phyloP scores from a whole-genome alignment of 176 grass and related monocot genomes.

The Lolium multiflorum region DNA sequence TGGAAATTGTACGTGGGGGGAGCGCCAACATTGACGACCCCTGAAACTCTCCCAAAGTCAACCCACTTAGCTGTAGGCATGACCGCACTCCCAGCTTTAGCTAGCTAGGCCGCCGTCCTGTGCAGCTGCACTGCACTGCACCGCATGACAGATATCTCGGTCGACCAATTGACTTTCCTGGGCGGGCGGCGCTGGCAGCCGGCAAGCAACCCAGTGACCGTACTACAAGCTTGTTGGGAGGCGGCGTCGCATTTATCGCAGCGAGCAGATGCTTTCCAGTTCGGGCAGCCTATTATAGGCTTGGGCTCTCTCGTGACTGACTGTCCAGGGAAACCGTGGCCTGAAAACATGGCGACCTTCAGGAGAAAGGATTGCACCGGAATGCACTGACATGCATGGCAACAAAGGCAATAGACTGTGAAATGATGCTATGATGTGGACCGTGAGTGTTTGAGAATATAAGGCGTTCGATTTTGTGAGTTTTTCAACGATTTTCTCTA shows the following conservation, averaged over 20 bases:
- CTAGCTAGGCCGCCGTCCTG: constrained; percentile 21
- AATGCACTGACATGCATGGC: neutral
- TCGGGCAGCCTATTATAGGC: constrained; percentile 14
- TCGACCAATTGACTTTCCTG: constrained; percentile 16
- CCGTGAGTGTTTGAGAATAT: too few relatives aligned
- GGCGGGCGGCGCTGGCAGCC: constrained; percentile 17
- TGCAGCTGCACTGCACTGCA: neutral
- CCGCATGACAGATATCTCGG: neutral
- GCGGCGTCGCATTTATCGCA: constrained; percentile 14
- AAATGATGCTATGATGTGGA: too few relatives aligned
- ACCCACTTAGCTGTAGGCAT: neutral
- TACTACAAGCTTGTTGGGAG: neutral
- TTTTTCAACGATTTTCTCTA: too few relatives aligned
- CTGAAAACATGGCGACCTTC: constrained; percentile 47
- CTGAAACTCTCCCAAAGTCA: constrained; percentile 17
- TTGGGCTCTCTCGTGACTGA: constrained; percentile 33
- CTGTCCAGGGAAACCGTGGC: constrained; percentile 14
- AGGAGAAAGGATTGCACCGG: constrained; percentile 11
- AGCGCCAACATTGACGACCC: neutral
- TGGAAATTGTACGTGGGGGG: neutral
- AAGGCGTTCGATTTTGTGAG: too few relatives aligned
- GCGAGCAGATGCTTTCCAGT: constrained; percentile 46
- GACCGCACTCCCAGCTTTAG: neutral
- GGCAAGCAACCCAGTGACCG: neutral
- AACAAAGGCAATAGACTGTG: too few relatives aligned